These are phyloP conservation scores for Inonotus hispidus DNA, from an alignment of 1,284 basidiomycete genomes.

Conservation along the genomic window DNA sequence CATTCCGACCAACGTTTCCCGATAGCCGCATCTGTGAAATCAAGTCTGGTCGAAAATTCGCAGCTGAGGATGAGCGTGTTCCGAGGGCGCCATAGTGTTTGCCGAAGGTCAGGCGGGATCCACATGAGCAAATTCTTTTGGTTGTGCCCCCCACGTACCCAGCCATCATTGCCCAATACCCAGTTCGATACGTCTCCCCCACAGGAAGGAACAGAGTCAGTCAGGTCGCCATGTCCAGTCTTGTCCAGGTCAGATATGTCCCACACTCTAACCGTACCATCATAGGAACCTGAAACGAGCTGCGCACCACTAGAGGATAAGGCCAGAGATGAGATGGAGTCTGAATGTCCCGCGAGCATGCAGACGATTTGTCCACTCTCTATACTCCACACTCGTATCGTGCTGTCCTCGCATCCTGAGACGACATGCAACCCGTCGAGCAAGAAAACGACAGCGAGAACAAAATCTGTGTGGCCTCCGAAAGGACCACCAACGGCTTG, in stretches of 20 bases:
- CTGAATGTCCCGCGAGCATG: not conserved
- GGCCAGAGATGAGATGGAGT: not conserved
- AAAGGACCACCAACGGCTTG: not conserved
- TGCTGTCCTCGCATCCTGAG: conserved; percentile 95
- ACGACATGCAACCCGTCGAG: conserved; percentile 31
- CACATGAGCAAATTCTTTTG: not conserved
- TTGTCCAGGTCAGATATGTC: not conserved
- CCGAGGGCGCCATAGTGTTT: not conserved
- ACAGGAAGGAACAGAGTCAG: not conserved
- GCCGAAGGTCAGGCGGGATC: conserved; percentile 2
- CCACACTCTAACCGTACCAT: conserved; percentile 1
- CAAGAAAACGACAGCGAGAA: not conserved
- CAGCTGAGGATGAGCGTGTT: not conserved
- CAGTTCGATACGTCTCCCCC: not conserved
- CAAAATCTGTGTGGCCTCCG: not conserved
- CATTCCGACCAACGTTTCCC: not conserved
- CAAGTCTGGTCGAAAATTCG: not conserved
- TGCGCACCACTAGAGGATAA: conserved; percentile 1
- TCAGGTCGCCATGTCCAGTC: not conserved
- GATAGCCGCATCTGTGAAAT: not conserved
- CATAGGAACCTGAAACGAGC: conserved; percentile 3
- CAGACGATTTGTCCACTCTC: not conserved
- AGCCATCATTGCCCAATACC: not conserved
- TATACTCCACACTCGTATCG: conserved; percentile 91
- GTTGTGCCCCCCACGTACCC: not conserved